phyloP scores from a whole-genome alignment of 768 basidiomycete genomes.

The Dioszegia aurantiaca region DNA sequence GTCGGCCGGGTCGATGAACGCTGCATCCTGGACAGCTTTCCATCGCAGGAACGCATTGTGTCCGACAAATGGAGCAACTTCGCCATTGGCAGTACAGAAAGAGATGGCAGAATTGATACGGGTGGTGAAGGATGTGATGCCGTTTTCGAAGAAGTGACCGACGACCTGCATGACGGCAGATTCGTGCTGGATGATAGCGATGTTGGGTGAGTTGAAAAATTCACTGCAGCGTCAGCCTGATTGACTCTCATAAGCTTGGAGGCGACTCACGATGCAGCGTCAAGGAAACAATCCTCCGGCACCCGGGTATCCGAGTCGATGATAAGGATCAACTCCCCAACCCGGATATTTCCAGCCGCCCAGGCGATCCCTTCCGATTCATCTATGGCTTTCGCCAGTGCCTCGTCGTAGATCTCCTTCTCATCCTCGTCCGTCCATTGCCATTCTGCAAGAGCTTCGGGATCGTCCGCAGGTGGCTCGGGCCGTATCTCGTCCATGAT shows the following conservation, averaged over 20 bases:
- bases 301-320: constrained; percentile 78
- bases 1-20: constrained; percentile 68
- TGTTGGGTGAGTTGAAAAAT: constrained; percentile 72
- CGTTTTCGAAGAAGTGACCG: constrained; percentile 74
- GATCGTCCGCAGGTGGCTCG: constrained; percentile 52
- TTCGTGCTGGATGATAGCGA: constrained; percentile 66
- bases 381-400: constrained; percentile 70
- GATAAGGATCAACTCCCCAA: constrained; percentile 66
- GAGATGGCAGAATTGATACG: constrained; percentile 64
- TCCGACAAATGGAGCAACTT: constrained; percentile 44
- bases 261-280: constrained; percentile 61
- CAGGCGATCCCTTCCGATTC: constrained; percentile 65
- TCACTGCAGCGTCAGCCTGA: constrained; percentile 53
- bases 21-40: constrained; percentile 77
- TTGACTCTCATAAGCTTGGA: not conserved
- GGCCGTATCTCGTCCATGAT: constrained; percentile 57
- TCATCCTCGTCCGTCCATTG: constrained; percentile 66
- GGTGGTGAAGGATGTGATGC: constrained; percentile 80
- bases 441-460: constrained; percentile 10
- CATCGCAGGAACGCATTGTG: constrained; percentile 68
- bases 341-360: constrained; percentile 67
- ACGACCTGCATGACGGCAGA: constrained; percentile 48
- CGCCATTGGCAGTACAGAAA: constrained; percentile 50
- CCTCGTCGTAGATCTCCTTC: constrained; percentile 64
- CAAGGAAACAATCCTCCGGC: constrained; percentile 82